Percentiles rank a stretch among this genome's conserved stretches.
phyloP scores from a whole-genome alignment of 1,284 basidiomycete genomes.

The Inonotus hispidus region DNA sequence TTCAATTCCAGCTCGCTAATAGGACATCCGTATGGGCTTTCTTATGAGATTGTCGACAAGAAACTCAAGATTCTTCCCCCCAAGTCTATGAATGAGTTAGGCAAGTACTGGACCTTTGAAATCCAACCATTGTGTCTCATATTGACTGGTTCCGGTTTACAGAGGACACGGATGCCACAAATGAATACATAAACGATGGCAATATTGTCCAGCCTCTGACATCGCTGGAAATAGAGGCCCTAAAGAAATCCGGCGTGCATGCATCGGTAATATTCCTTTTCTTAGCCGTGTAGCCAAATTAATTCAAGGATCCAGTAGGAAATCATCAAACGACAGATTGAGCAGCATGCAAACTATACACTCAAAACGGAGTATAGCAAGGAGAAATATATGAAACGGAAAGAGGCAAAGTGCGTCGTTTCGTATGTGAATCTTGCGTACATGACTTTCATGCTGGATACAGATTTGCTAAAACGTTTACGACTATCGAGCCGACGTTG shows the following conservation, averaged over 20 bases:
- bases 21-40: slow-evolving; percentile 68
- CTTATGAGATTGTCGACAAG: slow-evolving; percentile 72
- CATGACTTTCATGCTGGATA: slow-evolving; percentile 8
- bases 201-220: slow-evolving; percentile 76
- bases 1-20: slow-evolving; percentile 68
- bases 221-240: slow-evolving; percentile 70
- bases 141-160: slow-evolving; percentile 17
- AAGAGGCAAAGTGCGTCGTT: slow-evolving; percentile 81
- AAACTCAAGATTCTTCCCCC: slow-evolving; percentile 58
- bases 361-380: slow-evolving; percentile 96
- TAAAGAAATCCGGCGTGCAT: slow-evolving; percentile 73
- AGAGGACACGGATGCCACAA: slow-evolving; percentile 90
- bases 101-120: slow-evolving; percentile 34
- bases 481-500: slow-evolving; percentile 83
- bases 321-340: slow-evolving; percentile 90
- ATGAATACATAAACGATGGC: slow-evolving; percentile 83
- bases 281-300: slow-evolving; percentile 1
- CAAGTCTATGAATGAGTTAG: slow-evolving; percentile 65
- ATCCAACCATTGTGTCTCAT: background rate
- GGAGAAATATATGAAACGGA: slow-evolving; percentile 92
- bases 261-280: slow-evolving; percentile 49
- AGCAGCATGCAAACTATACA: slow-evolving; percentile 82
- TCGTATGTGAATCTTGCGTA: background rate
- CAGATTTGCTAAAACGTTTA: slow-evolving; percentile 87
- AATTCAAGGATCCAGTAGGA: slow-evolving; percentile 47